These are phyloP conservation scores for Debaryomyces sp. DNA, from an alignment of 1,139 yeast genomes.

Conservation along the genomic window DNA sequence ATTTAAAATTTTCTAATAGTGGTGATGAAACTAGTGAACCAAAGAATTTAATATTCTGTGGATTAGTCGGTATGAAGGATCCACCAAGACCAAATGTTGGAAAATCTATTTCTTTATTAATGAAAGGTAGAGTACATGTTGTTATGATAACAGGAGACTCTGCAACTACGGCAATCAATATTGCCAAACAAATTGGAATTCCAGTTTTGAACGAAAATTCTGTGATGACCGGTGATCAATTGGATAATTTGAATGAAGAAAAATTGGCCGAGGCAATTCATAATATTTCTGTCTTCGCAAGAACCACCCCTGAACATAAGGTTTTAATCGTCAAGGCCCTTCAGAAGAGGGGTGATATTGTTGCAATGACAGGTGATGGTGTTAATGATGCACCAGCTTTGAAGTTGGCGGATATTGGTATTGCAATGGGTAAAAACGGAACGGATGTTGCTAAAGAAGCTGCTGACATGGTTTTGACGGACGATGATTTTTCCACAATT, in stretches of 20 bases:
- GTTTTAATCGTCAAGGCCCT: constrained; percentile 88
- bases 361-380: constrained; percentile 99
- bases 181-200: constrained; percentile 92
- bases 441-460: constrained; percentile 99
- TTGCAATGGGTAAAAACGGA: constrained; percentile 95
- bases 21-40: constrained; percentile 42
- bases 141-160: constrained; percentile 98
- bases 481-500: constrained; percentile 94
- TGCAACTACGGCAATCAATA: constrained; percentile 85
- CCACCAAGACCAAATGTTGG: constrained; percentile 91
- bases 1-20: constrained; percentile 29
- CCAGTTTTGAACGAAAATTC: constrained; percentile 69
- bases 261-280: constrained; percentile 74
- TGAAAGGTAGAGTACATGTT: constrained; percentile 93
- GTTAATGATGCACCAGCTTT: constrained; percentile 99
- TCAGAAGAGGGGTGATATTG: constrained; percentile 91
- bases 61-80: constrained; percentile 92
- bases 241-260: constrained; percentile 71
- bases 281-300: constrained; percentile 87
- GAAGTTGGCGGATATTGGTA: constrained; percentile 95
- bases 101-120: constrained; percentile 66
- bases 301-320: constrained; percentile 97
- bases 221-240: constrained; percentile 80
- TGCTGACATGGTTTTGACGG: constrained; percentile 95
- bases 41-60: constrained; percentile 69